A percentile compares a stretch with the other conserved stretches of the same genome.
Evolutionary conservation across 768 basidiomycete species (phyloP).

Genomic region (Suillus occidentalis): DNA sequence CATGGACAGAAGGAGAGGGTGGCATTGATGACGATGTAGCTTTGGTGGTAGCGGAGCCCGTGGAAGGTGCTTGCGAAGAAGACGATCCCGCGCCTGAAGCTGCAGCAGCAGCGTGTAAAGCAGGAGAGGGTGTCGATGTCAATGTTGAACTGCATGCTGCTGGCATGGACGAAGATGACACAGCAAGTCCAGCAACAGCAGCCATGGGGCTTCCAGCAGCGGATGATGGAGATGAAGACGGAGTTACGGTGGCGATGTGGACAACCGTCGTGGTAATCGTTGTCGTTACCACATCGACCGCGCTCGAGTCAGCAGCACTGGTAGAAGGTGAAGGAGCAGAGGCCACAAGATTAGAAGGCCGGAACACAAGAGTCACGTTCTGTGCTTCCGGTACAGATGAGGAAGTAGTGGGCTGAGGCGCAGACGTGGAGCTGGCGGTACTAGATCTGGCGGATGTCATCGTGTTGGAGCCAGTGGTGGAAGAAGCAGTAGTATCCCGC

Average conservation of each 20-base stretch:
- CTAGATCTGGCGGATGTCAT: slow-evolving; percentile 15
- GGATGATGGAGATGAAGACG: slow-evolving; percentile 14
- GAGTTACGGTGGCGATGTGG: slow-evolving; percentile 10
- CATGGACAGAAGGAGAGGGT: not conserved
- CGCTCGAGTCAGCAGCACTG: not conserved
- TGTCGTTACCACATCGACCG: slow-evolving; percentile 14
- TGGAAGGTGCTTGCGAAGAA: not conserved
- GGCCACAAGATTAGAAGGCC: slow-evolving; percentile 37
- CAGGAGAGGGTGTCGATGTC: not conserved
- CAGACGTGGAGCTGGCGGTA: slow-evolving; percentile 15
- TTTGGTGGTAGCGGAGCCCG: not conserved
- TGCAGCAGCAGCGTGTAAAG: not conserved
- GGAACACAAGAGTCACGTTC: slow-evolving; percentile 57
- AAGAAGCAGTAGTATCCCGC: slow-evolving; percentile 11
- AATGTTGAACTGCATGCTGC: not conserved
- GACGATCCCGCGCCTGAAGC: not conserved
- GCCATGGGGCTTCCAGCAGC: slow-evolving; percentile 5
- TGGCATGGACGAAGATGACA: not conserved
- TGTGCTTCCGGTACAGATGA: slow-evolving; percentile 14
- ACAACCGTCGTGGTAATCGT: slow-evolving; percentile 28
- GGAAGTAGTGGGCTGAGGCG: slow-evolving; percentile 11
- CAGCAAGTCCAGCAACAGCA: not conserved
- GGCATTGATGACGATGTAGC: not conserved
- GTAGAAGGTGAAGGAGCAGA: slow-evolving; percentile 12
- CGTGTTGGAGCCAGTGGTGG: slow-evolving; percentile 9